Evolutionary conservation across 129 eudicot genomes (phyloP), one percentile per base, ranked within the genome.

Genomic region (Flaveria linearis): DNA sequence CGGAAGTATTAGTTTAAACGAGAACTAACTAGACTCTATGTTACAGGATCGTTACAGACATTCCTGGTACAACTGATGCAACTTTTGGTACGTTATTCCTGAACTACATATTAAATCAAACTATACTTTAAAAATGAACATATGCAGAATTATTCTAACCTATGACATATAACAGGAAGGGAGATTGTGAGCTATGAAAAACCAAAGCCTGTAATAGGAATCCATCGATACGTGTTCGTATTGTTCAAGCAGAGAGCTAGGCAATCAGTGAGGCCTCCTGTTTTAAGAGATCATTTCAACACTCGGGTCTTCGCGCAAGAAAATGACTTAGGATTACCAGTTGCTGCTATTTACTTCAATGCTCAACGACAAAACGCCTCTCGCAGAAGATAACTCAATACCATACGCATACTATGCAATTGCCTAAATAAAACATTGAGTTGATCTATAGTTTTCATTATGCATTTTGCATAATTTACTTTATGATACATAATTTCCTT

Each of bases 21-120:
- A 52, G 23, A 52, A 60, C 41, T 72, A 51, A 79, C 62, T 53
- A 43, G 68, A 52, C 51, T 23, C 14, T 17, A 64, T 28, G 26
- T 80, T 79, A 69, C 87, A 93, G 98, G 98, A 83, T 93, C 64
- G 92, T 93, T 11, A 90, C 98, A 16, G 98, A 93, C 62, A 88
- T 93, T 85, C 98, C 98, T 5, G 98, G 98, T 26, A 90, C 98
- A 20, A 93, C 96, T 55, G 95, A 93, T 85, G 89, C 72, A 53
- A 86, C 98, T 61, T 93, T 93, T 75, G 98, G 98, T 90, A 70
- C 14, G 73, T 42, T 68, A 43, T 63, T 56, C 63, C 20, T 33
- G 46, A 43, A 71, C 30, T 18, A 50, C 57, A 23, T 33, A 14
- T 52, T n/a, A 12, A 58, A 33, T 55, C 18, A 30, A 62, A 7